Percentiles rank a stretch among this genome's conserved stretches.
Evolutionary conservation across 106 monocot genomes (phyloP).

Genomic region (Amphibolis antarctica): DNA sequence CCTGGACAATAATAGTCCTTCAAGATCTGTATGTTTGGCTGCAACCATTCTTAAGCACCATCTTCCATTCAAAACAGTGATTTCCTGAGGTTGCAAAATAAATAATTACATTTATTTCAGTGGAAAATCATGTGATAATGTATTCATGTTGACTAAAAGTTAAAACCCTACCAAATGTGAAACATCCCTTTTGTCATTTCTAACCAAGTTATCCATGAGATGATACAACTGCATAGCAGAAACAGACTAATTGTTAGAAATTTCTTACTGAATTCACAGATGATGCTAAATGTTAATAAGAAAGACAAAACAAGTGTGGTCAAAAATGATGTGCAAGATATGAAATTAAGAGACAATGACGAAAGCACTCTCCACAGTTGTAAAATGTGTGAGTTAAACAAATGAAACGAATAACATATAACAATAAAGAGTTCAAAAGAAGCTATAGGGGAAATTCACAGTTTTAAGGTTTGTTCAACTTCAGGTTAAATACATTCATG

Average conservation of each 20-base stretch:
- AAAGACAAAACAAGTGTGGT: no score
- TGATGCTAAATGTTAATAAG: not conserved
- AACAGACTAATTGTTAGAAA: not conserved
- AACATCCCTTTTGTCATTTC: constrained; percentile 23
- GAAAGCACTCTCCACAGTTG: not conserved
- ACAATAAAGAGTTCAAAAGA: not conserved
- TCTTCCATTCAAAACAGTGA: constrained; percentile 52
- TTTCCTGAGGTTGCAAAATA: constrained; percentile 32
- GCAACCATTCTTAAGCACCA: constrained; percentile 44
- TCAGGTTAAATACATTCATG: no score
- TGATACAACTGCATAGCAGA: constrained; percentile 44
- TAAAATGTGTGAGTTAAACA: not conserved
- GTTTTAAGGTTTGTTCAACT: not conserved
- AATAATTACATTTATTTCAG: not conserved
- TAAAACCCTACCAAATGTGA: constrained; percentile 38
- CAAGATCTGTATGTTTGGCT: constrained; percentile 15
- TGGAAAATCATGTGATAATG: not conserved
- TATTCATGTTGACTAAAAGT: constrained; percentile 2
- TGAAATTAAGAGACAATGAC: not conserved
- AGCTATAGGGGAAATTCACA: not conserved
- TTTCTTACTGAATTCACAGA: not conserved
- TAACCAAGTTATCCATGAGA: constrained; percentile 52
- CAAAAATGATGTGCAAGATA: no score
- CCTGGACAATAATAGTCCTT: constrained; percentile 62
- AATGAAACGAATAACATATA: not conserved